Evolutionary conservation across 495 filamentous ascomycete genomes (phyloP), one percentile per base, ranked within the genome.

Genomic region (Penicillium maclennaniae): DNA sequence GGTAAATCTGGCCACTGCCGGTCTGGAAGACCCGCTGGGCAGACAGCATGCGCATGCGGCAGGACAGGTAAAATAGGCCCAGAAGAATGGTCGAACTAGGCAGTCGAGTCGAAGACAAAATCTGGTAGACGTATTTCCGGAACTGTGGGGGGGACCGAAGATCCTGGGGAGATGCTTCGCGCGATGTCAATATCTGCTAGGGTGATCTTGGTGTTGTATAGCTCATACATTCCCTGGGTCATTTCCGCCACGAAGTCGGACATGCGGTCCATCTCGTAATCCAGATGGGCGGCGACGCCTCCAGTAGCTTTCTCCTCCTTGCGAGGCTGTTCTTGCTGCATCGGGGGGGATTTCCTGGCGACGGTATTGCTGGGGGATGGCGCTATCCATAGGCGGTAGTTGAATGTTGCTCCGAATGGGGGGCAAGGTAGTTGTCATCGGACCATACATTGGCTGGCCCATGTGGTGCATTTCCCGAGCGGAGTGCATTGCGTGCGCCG

Each of bases 201-300:
- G 76, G 75, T 80, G 77, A 84, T 79, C 58, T 72, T 72, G 72
- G 80, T 79, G 63, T 66, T 69, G 72, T 78, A 80, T 70, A 80
- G 75, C 67, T 75, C 83, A 82, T 85, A 88, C 84, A 91, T 82
- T 80, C 82, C 77, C 70, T 88, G 84, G 47, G 93, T 84, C 84
- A 92, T 95, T 64, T 96, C 88, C 47, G 91, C 85, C 66, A 99
- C 93, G 74, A 96, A 99, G 65, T 97, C 92, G 49, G 91, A 88
- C 91, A 97, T 99, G 69, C 89, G 79, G 58, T 96, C 91, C 84
- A 97, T 93, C 68, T 97, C 93, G 71, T 99, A 99, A 76, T 99
- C 95, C 68, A 99, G 82, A 70, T 95, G 87, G 49, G 89, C 89
- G 61, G 93, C 92, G 37, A 99, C 95, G 60, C 93, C 93, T 74